These are phyloP conservation scores for Crataegus laevigata DNA, from an alignment of 306 rosid species.

Conservation along the genomic window DNA sequence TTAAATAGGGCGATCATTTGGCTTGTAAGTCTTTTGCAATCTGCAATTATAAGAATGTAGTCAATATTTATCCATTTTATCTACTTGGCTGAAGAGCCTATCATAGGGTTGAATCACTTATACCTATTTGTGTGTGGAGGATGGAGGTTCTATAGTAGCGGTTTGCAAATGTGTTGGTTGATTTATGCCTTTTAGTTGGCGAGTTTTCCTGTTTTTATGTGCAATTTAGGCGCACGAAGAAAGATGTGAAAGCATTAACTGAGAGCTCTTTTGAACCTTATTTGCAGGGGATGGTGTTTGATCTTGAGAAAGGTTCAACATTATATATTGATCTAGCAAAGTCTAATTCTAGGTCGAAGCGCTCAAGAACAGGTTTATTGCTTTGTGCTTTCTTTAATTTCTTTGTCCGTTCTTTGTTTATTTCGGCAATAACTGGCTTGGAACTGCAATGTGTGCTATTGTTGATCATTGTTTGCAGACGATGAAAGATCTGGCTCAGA, in stretches of 20 bases:
- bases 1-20: not conserved
- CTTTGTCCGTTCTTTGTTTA: not conserved
- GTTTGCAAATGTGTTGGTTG: not conserved
- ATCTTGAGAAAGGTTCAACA: constrained; percentile 84
- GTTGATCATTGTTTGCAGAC: constrained; percentile 38
- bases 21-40: not conserved
- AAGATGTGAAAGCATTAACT: not conserved
- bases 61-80: not conserved
- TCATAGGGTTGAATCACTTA: not conserved
- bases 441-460: constrained; percentile 11
- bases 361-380: constrained; percentile 51
- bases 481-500: constrained; percentile 63
- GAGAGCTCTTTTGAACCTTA: constrained; percentile 14
- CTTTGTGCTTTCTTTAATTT: constrained; percentile 1
- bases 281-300: constrained; percentile 91
- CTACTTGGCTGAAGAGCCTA: not conserved
- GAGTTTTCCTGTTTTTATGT: not conserved
- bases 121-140: not conserved
- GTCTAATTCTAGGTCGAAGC: constrained; percentile 88
- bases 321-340: constrained; percentile 85
- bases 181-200: not conserved
- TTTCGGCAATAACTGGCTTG: constrained; percentile 1
- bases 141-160: not conserved
- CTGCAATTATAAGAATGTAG: not conserved
- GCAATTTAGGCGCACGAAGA: not conserved